Conservation (phyloP, 495 filamentous ascomycete species). For the Achaetomiella virescens region DNA sequence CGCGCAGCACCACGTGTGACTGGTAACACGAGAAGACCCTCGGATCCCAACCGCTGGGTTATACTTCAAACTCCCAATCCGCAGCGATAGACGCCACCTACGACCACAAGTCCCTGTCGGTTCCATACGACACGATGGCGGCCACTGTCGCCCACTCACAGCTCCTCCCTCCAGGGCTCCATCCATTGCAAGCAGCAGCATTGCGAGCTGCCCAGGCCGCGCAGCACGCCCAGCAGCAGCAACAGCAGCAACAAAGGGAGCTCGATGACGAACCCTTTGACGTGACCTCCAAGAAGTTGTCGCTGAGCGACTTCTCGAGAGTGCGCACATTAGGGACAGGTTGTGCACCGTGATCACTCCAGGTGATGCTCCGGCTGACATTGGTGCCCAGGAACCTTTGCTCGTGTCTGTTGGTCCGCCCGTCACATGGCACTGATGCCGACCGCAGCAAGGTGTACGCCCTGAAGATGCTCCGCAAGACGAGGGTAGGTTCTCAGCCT, state of each 20-base stretch:
- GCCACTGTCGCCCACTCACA: slow-evolving; percentile 31
- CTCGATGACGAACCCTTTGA: slow-evolving; percentile 22
- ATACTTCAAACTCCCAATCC: neutral
- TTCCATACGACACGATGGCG: slow-evolving; percentile 27
- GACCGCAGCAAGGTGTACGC: slow-evolving; percentile 73
- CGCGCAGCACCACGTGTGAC: neutral
- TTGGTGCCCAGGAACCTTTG: slow-evolving; percentile 75
- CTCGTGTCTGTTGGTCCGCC: slow-evolving; percentile 82
- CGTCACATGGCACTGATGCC: slow-evolving; percentile 46
- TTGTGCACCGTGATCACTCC: slow-evolving; percentile 27
- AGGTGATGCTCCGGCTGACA: slow-evolving; percentile 18
- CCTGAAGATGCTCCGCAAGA: slow-evolving; percentile 88
- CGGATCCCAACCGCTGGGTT: neutral
- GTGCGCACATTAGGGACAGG: slow-evolving; percentile 89
- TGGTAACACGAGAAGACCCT: neutral
- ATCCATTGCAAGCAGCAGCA: slow-evolving; percentile 27
- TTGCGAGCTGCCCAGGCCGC: slow-evolving; percentile 15
- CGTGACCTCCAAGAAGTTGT: slow-evolving; percentile 21
- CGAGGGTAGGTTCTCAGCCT: slow-evolving; percentile 46
- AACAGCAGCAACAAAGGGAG: slow-evolving; percentile 14
- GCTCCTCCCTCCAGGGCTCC: slow-evolving; percentile 21
- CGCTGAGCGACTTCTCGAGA: slow-evolving; percentile 69
- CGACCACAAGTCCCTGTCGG: no score
- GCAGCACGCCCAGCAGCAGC: slow-evolving; percentile 17
- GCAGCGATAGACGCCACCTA: neutral